phyloP scores from a whole-genome alignment of 768 basidiomycete species.

The Tricholoma matsutake region DNA sequence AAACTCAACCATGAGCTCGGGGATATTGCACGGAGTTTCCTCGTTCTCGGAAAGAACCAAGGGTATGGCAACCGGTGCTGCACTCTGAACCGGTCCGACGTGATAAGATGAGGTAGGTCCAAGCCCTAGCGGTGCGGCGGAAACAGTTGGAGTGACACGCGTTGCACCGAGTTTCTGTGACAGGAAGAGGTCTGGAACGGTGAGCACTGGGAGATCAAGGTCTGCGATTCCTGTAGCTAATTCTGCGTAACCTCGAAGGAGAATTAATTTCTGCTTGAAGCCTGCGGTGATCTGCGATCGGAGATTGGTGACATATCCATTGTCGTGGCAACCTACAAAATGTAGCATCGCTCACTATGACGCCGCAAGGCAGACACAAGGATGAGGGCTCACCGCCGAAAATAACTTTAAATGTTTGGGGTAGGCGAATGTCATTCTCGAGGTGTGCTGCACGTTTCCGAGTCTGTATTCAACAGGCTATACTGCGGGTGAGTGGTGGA shows the following conservation, averaged over 20 bases:
- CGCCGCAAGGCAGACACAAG: conserved; percentile 1
- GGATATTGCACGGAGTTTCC: conserved; percentile 22
- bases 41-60: conserved; percentile 18
- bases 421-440: conserved; percentile 57
- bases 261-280: conserved; percentile 58
- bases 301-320: conserved; percentile 63
- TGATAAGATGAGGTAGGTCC: conserved; percentile 6
- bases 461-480: background rate
- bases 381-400: conserved; percentile 52
- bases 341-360: background rate
- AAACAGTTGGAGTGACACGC: conserved; percentile 12
- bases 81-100: conserved; percentile 2
- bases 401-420: conserved; percentile 63
- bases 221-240: conserved; percentile 57
- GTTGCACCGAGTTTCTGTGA: conserved; percentile 44
- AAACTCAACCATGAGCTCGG: conserved; percentile 15
- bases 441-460: conserved; percentile 48
- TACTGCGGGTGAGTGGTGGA: background rate
- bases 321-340: conserved; percentile 63
- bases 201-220: conserved; percentile 52
- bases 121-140: background rate
- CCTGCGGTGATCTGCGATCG: conserved; percentile 64
- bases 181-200: conserved; percentile 59
- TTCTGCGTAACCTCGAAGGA: conserved; percentile 61
- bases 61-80: conserved; percentile 3